phyloP scores from a whole-genome alignment of 805 yeast genomes.

The Candida berthetii region DNA sequence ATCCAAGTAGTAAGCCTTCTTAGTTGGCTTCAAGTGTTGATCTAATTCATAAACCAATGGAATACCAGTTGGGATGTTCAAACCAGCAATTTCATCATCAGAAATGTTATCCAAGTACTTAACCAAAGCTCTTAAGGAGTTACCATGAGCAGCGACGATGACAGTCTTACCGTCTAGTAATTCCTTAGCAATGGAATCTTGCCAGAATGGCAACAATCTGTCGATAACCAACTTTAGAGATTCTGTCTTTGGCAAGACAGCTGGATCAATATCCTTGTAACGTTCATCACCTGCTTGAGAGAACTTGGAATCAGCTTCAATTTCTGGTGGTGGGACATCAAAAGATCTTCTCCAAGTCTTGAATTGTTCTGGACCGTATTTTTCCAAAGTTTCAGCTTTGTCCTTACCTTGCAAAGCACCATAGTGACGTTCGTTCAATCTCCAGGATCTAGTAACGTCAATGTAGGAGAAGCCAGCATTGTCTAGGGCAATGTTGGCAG shows the following conservation, averaged over 20 bases:
- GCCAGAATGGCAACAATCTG: slow-evolving; percentile 96
- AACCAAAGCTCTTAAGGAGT: slow-evolving; percentile 94
- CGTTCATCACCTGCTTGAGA: slow-evolving; percentile 84
- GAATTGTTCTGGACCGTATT: slow-evolving; percentile 90
- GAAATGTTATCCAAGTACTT: slow-evolving; percentile 93
- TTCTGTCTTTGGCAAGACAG: slow-evolving; percentile 88
- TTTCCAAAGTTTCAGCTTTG: slow-evolving; percentile 86
- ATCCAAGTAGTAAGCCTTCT: slow-evolving; percentile 94
- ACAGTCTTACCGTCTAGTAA: slow-evolving; percentile 86
- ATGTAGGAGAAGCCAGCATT: slow-evolving; percentile 85
- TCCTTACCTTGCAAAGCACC: slow-evolving; percentile 99
- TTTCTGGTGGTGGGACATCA: slow-evolving; percentile 93
- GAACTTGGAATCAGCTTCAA: slow-evolving; percentile 71
- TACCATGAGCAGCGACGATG: slow-evolving; percentile 94
- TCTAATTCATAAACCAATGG: slow-evolving; percentile 97
- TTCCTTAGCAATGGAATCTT: slow-evolving; percentile 82
- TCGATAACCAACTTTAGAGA: slow-evolving; percentile 92
- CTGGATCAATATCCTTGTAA: slow-evolving; percentile 79
- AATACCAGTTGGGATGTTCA: slow-evolving; percentile 98
- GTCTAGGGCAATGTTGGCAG: slow-evolving; percentile 91
- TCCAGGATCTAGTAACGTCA: slow-evolving; percentile 93
- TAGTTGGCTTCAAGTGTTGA: slow-evolving; percentile 77
- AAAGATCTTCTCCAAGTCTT: slow-evolving; percentile 96
- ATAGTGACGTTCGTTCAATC: slow-evolving; percentile 98
- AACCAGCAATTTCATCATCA: slow-evolving; percentile 85